A percentile compares a stretch with the other conserved stretches of the same genome.
Conservation (phyloP, 345 rosid species). For the Heritiera littoralis region DNA sequence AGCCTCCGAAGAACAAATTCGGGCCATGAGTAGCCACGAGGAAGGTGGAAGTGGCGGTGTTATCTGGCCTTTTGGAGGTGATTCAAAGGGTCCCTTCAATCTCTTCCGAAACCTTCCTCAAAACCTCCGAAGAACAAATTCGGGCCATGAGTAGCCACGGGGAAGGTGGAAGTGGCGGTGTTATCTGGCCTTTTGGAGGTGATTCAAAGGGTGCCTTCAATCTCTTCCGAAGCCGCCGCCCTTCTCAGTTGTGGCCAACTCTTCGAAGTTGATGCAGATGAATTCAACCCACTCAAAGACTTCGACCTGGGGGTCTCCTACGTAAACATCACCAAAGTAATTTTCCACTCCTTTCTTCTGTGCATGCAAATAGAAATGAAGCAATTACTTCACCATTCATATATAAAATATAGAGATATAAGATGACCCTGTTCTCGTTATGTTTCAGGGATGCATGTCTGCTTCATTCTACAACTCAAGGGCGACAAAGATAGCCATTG, state of each 20-base stretch:
- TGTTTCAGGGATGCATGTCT: constrained; percentile 40
- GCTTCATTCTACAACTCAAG: constrained; percentile 47
- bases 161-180: constrained; percentile 18
- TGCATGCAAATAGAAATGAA: background rate
- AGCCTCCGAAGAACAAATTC: constrained; percentile 42
- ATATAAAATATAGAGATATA: background rate
- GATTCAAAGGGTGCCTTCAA: constrained; percentile 30
- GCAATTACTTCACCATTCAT: background rate
- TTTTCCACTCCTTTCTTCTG: background rate
- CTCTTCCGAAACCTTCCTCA: constrained; percentile 33
- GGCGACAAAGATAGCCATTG: constrained; percentile 36
- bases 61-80: constrained; percentile 44
- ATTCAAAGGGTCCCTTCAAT: constrained; percentile 25
- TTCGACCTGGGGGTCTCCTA: constrained; percentile 33
- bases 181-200: constrained; percentile 43
- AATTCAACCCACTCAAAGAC: constrained; percentile 32
- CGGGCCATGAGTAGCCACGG: constrained; percentile 32
- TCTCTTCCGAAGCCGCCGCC: constrained; percentile 28
- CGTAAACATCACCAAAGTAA: constrained; percentile 42
- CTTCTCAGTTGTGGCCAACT: constrained; percentile 39
- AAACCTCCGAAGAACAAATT: too few species aligned
- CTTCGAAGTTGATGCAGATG: constrained; percentile 28
- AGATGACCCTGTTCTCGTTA: background rate
- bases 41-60: constrained; percentile 17
- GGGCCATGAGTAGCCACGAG: constrained; percentile 33